Evolutionary conservation across 352 stramenopile species (phyloP), one percentile per base, ranked within the genome.

Genomic region (Peronospora belbahrii): DNA sequence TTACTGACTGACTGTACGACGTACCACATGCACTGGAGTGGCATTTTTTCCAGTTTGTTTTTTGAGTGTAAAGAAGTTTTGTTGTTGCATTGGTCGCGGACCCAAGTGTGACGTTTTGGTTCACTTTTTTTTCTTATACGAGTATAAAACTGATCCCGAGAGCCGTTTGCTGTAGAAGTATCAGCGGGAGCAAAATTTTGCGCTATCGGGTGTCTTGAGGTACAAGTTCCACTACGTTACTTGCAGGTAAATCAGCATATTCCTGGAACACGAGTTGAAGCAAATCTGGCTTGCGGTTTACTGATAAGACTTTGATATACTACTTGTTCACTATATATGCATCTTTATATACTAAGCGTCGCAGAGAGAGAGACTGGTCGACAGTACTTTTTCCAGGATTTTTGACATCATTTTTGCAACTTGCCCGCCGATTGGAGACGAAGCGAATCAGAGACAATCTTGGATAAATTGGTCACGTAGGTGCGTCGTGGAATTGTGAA

Each of bases 401-500:
- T 27, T 27, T 27, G 23, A 28, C 2, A 28, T 28, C 24, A 28
- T 28, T 28, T 28, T 28, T 28, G 24, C 47, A 46, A 51, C 42
- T 36, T 34, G 24, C 31, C 17, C 49, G 36, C 24, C 24, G 19
- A 57, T 47, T 62, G 53, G 41, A 62, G 53, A 62, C 46, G 46
- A 27, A 20, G 46, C 46, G 19, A 11, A 48, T 20, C 47, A 59
- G 42, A 44, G 54, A 63, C 54, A 63, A 32, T 17, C 45, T 33
- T 40, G 6, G 11, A 40, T 40, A 25, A 30, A 18, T 27, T 17
- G 24, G 33, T 17, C 35, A 57, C 20, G 37, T 52, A 40, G 40
- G 18, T 56, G 42, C 48, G 33, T 59, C 45, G 55, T 48, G 20
- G 18, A n/a, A 25, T 59, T 55, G 55, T 58, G 25, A 36, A 40